Evolutionary conservation across 1,139 yeast species (phyloP), one percentile per base, ranked within the genome.

Genomic region (Ogataea hybrid): DNA sequence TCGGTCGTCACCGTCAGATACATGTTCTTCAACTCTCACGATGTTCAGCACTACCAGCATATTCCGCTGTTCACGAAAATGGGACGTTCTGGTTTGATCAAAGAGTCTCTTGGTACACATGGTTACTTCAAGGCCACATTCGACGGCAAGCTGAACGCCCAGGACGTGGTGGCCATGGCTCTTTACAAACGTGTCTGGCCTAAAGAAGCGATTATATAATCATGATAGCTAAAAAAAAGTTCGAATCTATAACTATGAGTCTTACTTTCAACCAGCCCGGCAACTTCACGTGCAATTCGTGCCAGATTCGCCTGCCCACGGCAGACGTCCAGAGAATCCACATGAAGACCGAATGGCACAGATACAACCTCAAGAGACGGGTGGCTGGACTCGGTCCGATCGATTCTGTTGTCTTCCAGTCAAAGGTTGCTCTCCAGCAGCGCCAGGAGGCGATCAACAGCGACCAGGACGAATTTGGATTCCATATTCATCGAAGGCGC

Each of bases 121-220:
- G 99, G 99, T 50, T 88, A 92, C 68, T 90, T 84, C 75, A 94
- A 94, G 69, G 96, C 97, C 17, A 85, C 87, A 16, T 94, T 94
- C 59, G 97, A 94, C 62, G 94, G 94, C 43, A 86, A 83, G 58
- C 71, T 94, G 56, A 79, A 87, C 36, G 86, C 97, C 0, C 97
- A 90, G 67, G 98, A 94, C 64, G 82, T 88, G 11, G 81, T 92
- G 34, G 97, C 90, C 25, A 88, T 94, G 97, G 83, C 96, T 33
- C 68, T 94, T 55, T 92, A 85, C 69, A 90, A 87, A 68, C 81
- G 98, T 58, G 83, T 84, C 46, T 94, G 97, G 97, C 97, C 97
- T 29, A 74, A 67, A 44, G 56, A 63, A 33, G 69, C 77, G 37
- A 16, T 39, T 39, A 34, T 29, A 20, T 33, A 39, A 33, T 20